A percentile compares a stretch with the other conserved stretches of the same genome.
Conservation (phyloP, 2,329 filamentous ascomycete species). For the Colletotrichum plurivorum region DNA sequence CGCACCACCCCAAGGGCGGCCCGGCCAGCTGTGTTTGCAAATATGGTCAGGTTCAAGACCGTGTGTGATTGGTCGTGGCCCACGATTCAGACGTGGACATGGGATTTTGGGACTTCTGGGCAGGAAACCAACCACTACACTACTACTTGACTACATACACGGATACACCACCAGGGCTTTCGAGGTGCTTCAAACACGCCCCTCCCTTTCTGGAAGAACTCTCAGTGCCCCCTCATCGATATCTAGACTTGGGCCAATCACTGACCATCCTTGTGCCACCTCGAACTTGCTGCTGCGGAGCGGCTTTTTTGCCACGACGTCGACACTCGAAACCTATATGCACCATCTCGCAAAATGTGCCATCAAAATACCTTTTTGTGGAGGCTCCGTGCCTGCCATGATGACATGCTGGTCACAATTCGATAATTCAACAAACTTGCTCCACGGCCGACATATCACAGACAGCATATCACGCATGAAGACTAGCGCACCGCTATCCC, state of each 20-base stretch:
- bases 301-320: constrained; percentile 27
- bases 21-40: constrained; percentile 6
- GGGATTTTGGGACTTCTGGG: constrained; percentile 1
- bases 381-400: constrained; percentile 2
- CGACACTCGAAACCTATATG: constrained; percentile 1
- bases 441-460: neutral
- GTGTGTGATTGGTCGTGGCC: constrained; percentile 19
- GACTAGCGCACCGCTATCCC: neutral
- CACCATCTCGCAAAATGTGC: constrained; percentile 13
- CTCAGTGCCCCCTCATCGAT: neutral
- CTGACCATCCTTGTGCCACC: neutral
- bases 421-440: neutral
- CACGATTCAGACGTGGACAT: constrained; percentile 11
- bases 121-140: constrained; percentile 3
- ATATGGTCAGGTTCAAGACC: neutral
- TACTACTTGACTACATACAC: no score
- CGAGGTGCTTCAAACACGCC: constrained; percentile 21
- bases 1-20: constrained; percentile 5
- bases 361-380: neutral
- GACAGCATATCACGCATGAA: constrained; percentile 2
- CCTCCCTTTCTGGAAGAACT: constrained; percentile 14
- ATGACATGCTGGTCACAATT: neutral
- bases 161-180: neutral
- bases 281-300: constrained; percentile 1
- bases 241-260: constrained; percentile 11